Base-by-base conservation (phyloP, 257 asterid genomes). In the Rehmannia glutinosa region DNA sequence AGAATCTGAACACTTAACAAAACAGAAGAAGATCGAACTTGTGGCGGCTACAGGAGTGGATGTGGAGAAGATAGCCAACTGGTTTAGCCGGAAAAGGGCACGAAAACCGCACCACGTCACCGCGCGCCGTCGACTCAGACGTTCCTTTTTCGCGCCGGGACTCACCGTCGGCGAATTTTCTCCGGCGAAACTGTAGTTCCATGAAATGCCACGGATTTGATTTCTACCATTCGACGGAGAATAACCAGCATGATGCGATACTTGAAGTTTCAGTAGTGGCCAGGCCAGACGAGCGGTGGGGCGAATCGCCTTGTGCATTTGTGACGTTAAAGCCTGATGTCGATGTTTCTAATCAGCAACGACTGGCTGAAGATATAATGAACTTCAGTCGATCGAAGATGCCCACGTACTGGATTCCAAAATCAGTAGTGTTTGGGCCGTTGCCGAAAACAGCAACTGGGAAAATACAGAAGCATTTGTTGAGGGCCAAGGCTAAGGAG, bases 361-460 rank as follows among this genome's bases (percentile, higher is more conserved):
- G 24, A 0, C 5, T 81, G 28, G 85, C 80, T 0, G 85, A 76
- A 42, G 91, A 86, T 62, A 77, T 88, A 62, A 81, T 84, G 81
- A 86, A 76, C 36, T 88, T 86, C 61, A 75, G 94, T 50, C 74
- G 80, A 11, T 75, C 81, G 10, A 86, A 77, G 57, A 87, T 88
- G 91, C 89, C n/a, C 0, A 57, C 45, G 8, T 88, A 77, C 39
- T 86, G 93, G 94, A 80, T 80, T 28, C 96, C 94, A 1, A 86
- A 77, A 39, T 82, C 94, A 0, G 91, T 88, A 20, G 71, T 88
- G 0, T 82, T 86, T n/a, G 94, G 90, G 55, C 85, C 81, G 11
- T 64, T 88, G 81, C 94, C 96, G 3, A 88, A 88, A 73, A 86
- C 96, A 0, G 93, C 96, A 5, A 88, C 96, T 0, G 96, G 96